Evolutionary conservation across 176 grass and related monocot species (phyloP).

Genomic region (Oryza longistaminata): DNA sequence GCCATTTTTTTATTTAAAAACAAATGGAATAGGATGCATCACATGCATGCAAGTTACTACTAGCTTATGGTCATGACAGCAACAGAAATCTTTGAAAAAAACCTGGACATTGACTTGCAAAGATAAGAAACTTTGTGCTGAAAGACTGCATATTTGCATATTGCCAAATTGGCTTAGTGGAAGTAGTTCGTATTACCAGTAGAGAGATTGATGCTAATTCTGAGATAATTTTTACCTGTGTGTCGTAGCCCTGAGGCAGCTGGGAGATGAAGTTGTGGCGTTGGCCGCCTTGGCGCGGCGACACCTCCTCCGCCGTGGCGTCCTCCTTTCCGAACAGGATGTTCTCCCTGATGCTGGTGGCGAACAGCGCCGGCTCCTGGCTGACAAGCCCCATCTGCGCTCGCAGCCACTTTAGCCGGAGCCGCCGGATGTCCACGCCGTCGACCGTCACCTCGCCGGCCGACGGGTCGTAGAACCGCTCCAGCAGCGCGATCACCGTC

Average conservation of each 20-base stretch:
- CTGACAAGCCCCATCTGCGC: slow-evolving; percentile 92
- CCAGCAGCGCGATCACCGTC: slow-evolving; percentile 87
- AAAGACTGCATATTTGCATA: not conserved
- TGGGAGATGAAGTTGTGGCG: slow-evolving; percentile 99
- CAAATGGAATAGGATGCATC: not conserved
- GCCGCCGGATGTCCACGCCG: slow-evolving; percentile 70
- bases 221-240: slow-evolving; percentile 53
- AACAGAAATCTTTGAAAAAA: not conserved
- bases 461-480: slow-evolving; percentile 87
- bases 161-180: not conserved
- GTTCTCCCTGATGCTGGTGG: slow-evolving; percentile 90
- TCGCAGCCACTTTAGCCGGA: slow-evolving; percentile 88
- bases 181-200: not conserved
- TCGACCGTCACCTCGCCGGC: slow-evolving; percentile 72
- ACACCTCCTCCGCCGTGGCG: slow-evolving; percentile 80
- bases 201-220: not conserved
- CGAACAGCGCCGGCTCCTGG: slow-evolving; percentile 96
- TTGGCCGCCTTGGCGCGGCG: slow-evolving; percentile 76
- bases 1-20: not conserved
- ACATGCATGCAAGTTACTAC: not conserved
- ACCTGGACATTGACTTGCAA: slow-evolving; percentile 28
- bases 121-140: slow-evolving; percentile 14
- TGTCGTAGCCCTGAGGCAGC: slow-evolving; percentile 85
- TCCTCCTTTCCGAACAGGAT: slow-evolving; percentile 94
- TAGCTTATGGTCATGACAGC: not conserved